Base-by-base conservation (phyloP, 164 flowering plant species). In the Stephania cephalantha region DNA sequence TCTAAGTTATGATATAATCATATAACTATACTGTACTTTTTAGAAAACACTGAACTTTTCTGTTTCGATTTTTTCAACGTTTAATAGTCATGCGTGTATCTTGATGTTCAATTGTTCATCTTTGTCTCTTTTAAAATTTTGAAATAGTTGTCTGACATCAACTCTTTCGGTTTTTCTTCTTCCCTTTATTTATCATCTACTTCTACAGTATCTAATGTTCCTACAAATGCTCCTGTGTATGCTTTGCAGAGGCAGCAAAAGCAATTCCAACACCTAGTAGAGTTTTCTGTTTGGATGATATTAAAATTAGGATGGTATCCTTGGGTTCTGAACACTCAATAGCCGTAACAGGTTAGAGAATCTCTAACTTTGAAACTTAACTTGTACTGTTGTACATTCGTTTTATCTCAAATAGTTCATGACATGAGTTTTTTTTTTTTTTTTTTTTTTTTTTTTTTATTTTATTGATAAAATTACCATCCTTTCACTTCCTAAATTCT, bases 241-340 rank as follows among this genome's bases (percentile, higher is more conserved):
- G 45, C 42, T 69, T 70, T 87, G 80, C 86, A 94, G 98, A 78
- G 78, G 89, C 91, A 17, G 80, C 87, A 35, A 93, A 85, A 44
- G 78, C 79, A 70, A 85, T 92, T 73, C 71, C 80, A 30, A 46
- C 68, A n/a, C 99, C 99, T 11, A 78, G 73, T 69, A 91, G 81
- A 83, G 88, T 92, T 73, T 91, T 88, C 53, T 84, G 83, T 82
- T 85, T 95, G 81, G 79, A 46, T 76, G 98, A 91, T 71, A 82
- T 91, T 74, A 58, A 42, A 58, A 86, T 91, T 11, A 88, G 82
- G 81, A 85, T 75, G 83, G 82, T 84, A 4, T 88, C 97, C 65
- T 83, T 95, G 78, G 98, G 94, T 68, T 88, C 91, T 58, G 98
- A 95, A 77, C 99, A 95, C 81, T 87, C 98, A 53, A 77, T 95